phyloP scores from a whole-genome alignment of 371 early-diverging fungal species.

The Zopfochytrium polystomum region DNA sequence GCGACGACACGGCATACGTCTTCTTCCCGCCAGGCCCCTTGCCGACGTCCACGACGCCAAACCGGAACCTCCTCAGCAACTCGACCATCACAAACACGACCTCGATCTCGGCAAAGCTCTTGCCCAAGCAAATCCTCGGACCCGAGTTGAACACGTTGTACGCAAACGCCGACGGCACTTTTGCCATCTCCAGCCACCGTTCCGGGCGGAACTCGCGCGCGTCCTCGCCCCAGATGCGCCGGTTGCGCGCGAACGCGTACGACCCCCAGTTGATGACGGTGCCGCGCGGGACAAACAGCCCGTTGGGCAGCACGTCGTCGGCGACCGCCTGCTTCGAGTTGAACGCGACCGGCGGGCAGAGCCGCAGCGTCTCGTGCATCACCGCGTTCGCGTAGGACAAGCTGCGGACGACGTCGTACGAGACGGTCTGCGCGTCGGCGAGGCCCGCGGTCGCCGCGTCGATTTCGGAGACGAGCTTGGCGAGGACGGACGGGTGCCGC shows the following conservation, averaged over 20 bases:
- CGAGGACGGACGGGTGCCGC: conserved; percentile 53
- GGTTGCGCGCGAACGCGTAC: conserved; percentile 54
- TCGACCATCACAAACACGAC: too few relatives aligned
- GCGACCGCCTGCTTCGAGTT: conserved; percentile 58
- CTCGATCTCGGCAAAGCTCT: too few relatives aligned
- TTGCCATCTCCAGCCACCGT: too few relatives aligned
- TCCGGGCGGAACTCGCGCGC: conserved; percentile 43
- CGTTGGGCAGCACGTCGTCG: conserved; percentile 67
- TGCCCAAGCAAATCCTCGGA: too few relatives aligned
- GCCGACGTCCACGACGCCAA: too few relatives aligned
- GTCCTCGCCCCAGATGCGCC: conserved; percentile 56
- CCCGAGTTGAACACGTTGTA: too few relatives aligned
- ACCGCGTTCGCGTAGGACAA: conserved; percentile 26
- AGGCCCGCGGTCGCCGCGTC: too few relatives aligned
- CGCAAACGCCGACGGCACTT: too few relatives aligned
- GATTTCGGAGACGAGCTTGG: conserved; percentile 59
- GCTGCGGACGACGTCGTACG: conserved; percentile 21
- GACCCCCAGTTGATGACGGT: conserved; percentile 33
- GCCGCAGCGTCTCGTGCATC: conserved; percentile 63
- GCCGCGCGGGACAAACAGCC: conserved; percentile 56
- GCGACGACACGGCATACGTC: too few relatives aligned
- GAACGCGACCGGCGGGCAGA: conserved; percentile 64
- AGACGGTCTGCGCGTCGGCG: too few relatives aligned
- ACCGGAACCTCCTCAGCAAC: too few relatives aligned
- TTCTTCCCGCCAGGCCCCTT: too few relatives aligned